Evolutionary conservation across 1,139 yeast species (phyloP).

Genomic region (Nakaseomyces sp.): DNA sequence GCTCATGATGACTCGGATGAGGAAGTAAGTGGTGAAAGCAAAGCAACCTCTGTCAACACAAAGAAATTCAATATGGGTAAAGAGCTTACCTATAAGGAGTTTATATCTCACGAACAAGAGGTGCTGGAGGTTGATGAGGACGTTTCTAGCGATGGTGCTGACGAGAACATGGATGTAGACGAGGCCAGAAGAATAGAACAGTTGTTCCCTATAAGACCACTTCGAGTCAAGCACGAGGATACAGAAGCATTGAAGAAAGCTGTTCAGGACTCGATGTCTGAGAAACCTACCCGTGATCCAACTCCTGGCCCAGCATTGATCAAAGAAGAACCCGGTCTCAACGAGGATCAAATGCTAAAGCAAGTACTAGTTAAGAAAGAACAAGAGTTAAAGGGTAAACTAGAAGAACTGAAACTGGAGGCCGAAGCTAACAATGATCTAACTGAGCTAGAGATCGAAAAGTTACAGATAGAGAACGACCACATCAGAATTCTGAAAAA

Average conservation of each 20-base stretch:
- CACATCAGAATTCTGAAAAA: constrained; percentile 32
- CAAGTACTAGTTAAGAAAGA: background rate
- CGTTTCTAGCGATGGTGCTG: constrained; percentile 35
- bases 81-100: constrained; percentile 35
- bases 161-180: constrained; percentile 22
- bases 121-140: constrained; percentile 32
- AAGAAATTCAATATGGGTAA: constrained; percentile 51
- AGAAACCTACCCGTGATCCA: constrained; percentile 25
- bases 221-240: constrained; percentile 37
- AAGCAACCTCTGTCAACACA: constrained; percentile 27
- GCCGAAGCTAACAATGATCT: constrained; percentile 30
- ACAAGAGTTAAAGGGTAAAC: background rate
- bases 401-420: constrained; percentile 2
- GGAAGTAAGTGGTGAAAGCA: constrained; percentile 21
- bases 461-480: constrained; percentile 30
- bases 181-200: constrained; percentile 34
- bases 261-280: constrained; percentile 22
- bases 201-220: constrained; percentile 44
- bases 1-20: constrained; percentile 19
- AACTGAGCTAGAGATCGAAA: constrained; percentile 24
- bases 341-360: constrained; percentile 13
- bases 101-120: constrained; percentile 4
- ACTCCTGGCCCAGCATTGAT: constrained; percentile 24
- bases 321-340: constrained; percentile 12
- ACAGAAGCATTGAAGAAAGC: constrained; percentile 21